Percentiles rank a stretch among this genome's conserved stretches.
Evolutionary conservation across 805 yeast species (phyloP).

Genomic region (Kodamaea fukazawae): DNA sequence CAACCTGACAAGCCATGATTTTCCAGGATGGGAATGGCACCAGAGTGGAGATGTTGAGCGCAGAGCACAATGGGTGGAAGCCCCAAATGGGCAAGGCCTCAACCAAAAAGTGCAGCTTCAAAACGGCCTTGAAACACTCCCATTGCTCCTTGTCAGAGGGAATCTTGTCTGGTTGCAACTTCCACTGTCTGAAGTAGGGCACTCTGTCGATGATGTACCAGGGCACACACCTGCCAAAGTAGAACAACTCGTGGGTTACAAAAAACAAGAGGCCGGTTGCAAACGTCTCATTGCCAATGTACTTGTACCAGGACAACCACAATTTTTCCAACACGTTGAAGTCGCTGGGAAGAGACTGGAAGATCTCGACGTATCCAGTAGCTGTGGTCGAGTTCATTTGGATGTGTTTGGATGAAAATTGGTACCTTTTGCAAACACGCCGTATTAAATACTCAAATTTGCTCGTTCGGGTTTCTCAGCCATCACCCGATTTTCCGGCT

Average conservation of each 20-base stretch:
- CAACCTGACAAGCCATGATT: slow-evolving; percentile 44
- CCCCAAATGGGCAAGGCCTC: slow-evolving; percentile 64
- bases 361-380: slow-evolving; percentile 20
- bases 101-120: slow-evolving; percentile 54
- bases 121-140: slow-evolving; percentile 59
- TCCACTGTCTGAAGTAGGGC: slow-evolving; percentile 51
- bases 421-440: neutral
- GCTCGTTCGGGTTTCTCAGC: neutral
- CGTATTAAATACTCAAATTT: neutral
- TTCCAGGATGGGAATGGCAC: slow-evolving; percentile 53
- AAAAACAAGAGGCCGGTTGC: slow-evolving; percentile 60
- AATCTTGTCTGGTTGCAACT: slow-evolving; percentile 51
- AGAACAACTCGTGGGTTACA: slow-evolving; percentile 53
- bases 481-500: slow-evolving; percentile 1
- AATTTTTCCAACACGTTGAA: slow-evolving; percentile 43
- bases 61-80: slow-evolving; percentile 54
- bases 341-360: slow-evolving; percentile 16
- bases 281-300: slow-evolving; percentile 51
- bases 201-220: slow-evolving; percentile 55
- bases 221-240: slow-evolving; percentile 58
- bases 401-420: neutral
- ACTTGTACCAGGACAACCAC: slow-evolving; percentile 58
- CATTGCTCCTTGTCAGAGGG: slow-evolving; percentile 58
- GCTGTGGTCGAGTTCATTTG: slow-evolving; percentile 21
- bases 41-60: slow-evolving; percentile 45